phyloP scores from a whole-genome alignment of 1,284 basidiomycete species.

The Moesziomyces globuligerus region DNA sequence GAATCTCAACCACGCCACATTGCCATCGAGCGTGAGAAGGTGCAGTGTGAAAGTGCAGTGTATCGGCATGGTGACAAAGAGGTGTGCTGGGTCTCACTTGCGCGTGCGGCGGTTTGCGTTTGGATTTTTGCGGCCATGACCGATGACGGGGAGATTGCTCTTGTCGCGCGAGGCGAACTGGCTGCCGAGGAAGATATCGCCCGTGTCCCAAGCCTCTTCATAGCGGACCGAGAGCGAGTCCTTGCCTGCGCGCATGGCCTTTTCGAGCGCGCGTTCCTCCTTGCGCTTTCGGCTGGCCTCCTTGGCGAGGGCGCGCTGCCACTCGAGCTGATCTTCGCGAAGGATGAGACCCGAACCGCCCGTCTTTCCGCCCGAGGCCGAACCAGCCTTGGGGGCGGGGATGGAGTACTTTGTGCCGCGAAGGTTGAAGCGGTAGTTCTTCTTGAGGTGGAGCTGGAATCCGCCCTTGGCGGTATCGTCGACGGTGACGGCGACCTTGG shows the following conservation, averaged over 20 bases:
- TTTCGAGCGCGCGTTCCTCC: constrained; percentile 53
- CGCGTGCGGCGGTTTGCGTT: constrained; percentile 54
- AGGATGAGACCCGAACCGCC: constrained; percentile 57
- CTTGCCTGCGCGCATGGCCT: constrained; percentile 52
- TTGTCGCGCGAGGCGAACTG: constrained; percentile 27
- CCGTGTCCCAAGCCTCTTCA: constrained; percentile 63
- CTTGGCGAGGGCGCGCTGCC: constrained; percentile 60
- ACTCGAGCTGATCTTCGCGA: constrained; percentile 66
- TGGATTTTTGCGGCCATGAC: constrained; percentile 64
- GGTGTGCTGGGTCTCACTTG: constrained; percentile 16
- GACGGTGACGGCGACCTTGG: constrained; percentile 86
- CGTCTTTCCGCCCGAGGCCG: constrained; percentile 52
- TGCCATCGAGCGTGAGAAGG: too few relatives aligned
- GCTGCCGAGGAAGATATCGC: constrained; percentile 56
- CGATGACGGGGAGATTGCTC: constrained; percentile 59
- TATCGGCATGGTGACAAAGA: too few relatives aligned
- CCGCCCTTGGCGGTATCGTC: constrained; percentile 49
- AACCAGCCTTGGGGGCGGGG: constrained; percentile 86
- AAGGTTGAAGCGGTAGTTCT: constrained; percentile 84
- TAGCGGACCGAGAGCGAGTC: constrained; percentile 61
- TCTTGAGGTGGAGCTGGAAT: constrained; percentile 63
- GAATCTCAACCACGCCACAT: too few relatives aligned
- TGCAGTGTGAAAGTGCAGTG: too few relatives aligned
- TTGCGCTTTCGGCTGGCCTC: constrained; percentile 56
- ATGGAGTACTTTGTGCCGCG: constrained; percentile 94